A percentile compares a stretch with the other conserved stretches of the same genome.
Conservation (phyloP, 1,284 basidiomycete species). For the Inonotus hispidus region DNA sequence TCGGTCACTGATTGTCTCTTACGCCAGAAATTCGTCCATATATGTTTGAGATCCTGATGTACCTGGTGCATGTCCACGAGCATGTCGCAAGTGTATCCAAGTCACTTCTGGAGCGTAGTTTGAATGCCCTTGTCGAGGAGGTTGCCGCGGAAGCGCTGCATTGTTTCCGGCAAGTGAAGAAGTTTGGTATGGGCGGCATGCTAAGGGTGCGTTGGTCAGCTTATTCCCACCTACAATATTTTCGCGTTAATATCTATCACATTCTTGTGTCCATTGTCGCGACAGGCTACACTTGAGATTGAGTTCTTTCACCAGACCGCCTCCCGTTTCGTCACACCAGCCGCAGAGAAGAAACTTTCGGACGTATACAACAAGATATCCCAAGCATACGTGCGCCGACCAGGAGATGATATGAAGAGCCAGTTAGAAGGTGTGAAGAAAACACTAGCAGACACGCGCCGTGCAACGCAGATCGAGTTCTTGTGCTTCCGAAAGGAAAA, state of each 20-base stretch:
- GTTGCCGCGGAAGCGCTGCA: constrained; percentile 77
- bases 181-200: constrained; percentile 98
- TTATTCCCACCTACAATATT: constrained; percentile 6
- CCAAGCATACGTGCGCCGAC: constrained; percentile 77
- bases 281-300: constrained; percentile 93
- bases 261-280: not conserved
- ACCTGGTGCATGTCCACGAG: constrained; percentile 88
- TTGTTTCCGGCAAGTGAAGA: constrained; percentile 81
- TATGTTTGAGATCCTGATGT: constrained; percentile 86
- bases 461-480: constrained; percentile 92
- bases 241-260: not conserved
- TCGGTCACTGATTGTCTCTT: not conserved
- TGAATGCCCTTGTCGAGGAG: constrained; percentile 79
- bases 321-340: constrained; percentile 77
- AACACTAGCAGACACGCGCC: constrained; percentile 80
- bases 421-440: constrained; percentile 90
- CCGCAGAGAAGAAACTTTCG: constrained; percentile 78
- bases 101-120: constrained; percentile 73
- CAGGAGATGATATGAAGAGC: constrained; percentile 76
- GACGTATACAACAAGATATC: constrained; percentile 95
- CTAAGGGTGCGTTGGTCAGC: constrained; percentile 60
- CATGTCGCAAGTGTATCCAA: constrained; percentile 82
- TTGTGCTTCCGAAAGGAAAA: constrained; percentile 81
- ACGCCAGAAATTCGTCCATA: constrained; percentile 87
- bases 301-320: constrained; percentile 98